These are phyloP conservation scores for Aspergillus alliaceus DNA, from an alignment of 2,329 filamentous ascomycete species.

Conservation along the genomic window DNA sequence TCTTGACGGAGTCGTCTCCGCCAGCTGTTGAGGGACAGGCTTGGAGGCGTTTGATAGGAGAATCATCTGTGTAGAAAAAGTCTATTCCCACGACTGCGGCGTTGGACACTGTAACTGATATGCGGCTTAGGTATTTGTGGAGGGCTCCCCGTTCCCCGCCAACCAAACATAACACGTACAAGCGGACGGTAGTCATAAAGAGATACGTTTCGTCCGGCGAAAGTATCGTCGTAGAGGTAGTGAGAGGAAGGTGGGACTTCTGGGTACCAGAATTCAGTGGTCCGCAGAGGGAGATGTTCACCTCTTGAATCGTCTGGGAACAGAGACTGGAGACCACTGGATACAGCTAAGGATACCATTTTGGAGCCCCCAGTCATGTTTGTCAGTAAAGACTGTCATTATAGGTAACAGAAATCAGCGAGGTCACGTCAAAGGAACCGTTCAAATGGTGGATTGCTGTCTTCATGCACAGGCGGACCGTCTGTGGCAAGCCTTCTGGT, in stretches of 20 bases:
- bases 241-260: conserved; percentile 11
- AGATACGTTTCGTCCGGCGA: conserved; percentile 8
- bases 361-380: conserved; percentile 16
- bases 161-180: conserved; percentile 21
- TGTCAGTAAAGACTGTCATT: not conserved
- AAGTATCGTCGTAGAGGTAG: conserved; percentile 11
- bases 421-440: conserved; percentile 18
- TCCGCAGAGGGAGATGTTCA: conserved; percentile 12
- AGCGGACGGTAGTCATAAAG: conserved; percentile 16
- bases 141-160: conserved; percentile 15
- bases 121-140: conserved; percentile 19
- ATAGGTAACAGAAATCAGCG: too few relatives aligned
- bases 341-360: conserved; percentile 19
- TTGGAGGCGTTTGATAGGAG: conserved; percentile 7
- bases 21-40: conserved; percentile 7
- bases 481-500: conserved; percentile 12
- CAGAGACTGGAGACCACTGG: conserved; percentile 9
- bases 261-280: conserved; percentile 22
- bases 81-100: conserved; percentile 15
- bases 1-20: conserved; percentile 10
- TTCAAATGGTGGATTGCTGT: conserved; percentile 17
- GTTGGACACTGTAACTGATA: conserved; percentile 16
- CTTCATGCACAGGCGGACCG: conserved; percentile 17
- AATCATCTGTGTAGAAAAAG: conserved; percentile 14
- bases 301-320: conserved; percentile 5